Evolutionary conservation across 148 eudicot genomes (phyloP).

Genomic region (Pharnaceum exiguum): DNA sequence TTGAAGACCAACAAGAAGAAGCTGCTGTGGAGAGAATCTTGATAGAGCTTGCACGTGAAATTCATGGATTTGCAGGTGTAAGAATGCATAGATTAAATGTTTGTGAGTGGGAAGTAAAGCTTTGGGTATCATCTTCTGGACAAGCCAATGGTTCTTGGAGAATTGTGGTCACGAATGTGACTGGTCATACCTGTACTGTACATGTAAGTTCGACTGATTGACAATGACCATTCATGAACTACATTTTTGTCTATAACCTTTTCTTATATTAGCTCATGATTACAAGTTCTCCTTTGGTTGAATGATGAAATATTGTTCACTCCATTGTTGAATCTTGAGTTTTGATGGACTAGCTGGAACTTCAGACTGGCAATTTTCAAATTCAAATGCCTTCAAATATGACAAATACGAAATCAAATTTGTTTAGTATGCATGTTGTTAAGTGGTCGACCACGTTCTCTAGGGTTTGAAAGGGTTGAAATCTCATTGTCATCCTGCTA

Average conservation of each 20-base stretch:
- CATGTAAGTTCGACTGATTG: conserved; percentile 54
- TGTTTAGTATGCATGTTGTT: too few species aligned
- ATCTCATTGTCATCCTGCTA: too few species aligned
- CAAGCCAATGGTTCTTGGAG: conserved; percentile 96
- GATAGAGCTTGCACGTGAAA: conserved; percentile 70
- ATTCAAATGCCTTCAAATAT: too few species aligned
- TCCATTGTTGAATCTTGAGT: too few species aligned
- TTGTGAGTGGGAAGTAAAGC: conserved; percentile 97
- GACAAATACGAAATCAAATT: too few species aligned
- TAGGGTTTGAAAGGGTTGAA: too few species aligned
- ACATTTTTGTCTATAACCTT: neutral
- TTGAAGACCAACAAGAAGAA: conserved; percentile 55
- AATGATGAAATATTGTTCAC: too few species aligned
- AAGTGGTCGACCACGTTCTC: too few species aligned
- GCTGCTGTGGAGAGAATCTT: conserved; percentile 55
- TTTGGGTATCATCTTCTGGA: conserved; percentile 76
- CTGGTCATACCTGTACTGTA: conserved; percentile 92
- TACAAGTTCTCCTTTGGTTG: too few species aligned
- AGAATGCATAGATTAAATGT: conserved; percentile 92
- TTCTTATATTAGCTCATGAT: neutral
- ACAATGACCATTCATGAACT: too few species aligned
- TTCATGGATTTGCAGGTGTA: conserved; percentile 68
- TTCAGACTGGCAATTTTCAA: too few species aligned
- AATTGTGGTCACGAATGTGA: conserved; percentile 75
- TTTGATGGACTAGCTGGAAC: too few species aligned